Evolutionary conservation across 2,329 filamentous ascomycete species (phyloP).

Genomic region (Fusarium sp.): DNA sequence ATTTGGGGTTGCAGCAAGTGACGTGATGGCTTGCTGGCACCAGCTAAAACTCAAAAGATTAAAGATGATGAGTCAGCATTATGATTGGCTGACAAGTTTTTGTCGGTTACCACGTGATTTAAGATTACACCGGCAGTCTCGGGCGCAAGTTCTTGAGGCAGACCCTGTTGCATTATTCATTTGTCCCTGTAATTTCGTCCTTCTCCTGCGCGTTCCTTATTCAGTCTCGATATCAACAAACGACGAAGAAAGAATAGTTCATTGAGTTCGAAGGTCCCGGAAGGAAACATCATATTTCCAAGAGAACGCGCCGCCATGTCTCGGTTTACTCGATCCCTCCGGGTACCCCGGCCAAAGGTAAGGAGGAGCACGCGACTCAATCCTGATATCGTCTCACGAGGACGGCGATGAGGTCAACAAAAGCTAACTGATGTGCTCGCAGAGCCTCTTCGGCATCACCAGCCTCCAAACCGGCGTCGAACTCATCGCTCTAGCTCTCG

Average conservation of each 20-base stretch:
- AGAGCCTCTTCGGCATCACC: conserved; percentile 88
- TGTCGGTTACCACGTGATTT: conserved; percentile 20
- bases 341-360: conserved; percentile 54
- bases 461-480: conserved; percentile 87
- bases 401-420: not conserved
- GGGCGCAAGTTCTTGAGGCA: conserved; percentile 26
- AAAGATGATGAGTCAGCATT: not conserved
- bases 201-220: conserved; percentile 15
- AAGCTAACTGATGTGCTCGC: conserved; percentile 31
- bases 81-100: conserved; percentile 20
- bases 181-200: conserved; percentile 22
- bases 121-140: conserved; percentile 31
- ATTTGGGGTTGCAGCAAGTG: conserved; percentile 21
- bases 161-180: conserved; percentile 42
- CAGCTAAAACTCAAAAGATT: not conserved
- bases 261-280: not conserved
- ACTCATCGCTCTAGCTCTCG: conserved; percentile 81
- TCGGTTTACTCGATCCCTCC: conserved; percentile 50
- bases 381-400: not conserved
- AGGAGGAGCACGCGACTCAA: conserved; percentile 30
- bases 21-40: conserved; percentile 27
- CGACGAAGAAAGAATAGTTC: not conserved
- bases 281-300: conserved; percentile 2
- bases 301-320: conserved; percentile 43
- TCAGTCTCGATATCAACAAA: conserved; percentile 4